Conservation (phyloP, 164 flowering plant species). For the Stephania cephalantha region DNA sequence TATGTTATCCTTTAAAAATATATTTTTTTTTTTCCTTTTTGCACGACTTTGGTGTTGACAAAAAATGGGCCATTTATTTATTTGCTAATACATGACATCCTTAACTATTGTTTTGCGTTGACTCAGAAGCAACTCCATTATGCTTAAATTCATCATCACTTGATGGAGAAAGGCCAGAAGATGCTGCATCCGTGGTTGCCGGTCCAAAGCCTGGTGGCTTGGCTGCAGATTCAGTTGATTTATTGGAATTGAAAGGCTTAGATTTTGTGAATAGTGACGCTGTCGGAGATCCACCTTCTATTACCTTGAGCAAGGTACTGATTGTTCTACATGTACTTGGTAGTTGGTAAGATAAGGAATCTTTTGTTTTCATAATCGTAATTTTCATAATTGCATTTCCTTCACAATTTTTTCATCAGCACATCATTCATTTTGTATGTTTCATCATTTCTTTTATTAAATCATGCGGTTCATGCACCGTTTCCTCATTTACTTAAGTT, state of each 20-base stretch:
- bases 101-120: slow-evolving; percentile 26
- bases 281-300: slow-evolving; percentile 15
- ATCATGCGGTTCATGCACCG: background rate
- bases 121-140: slow-evolving; percentile 27
- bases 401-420: background rate
- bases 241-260: slow-evolving; percentile 22
- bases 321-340: background rate
- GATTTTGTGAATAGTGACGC: slow-evolving; percentile 24
- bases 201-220: slow-evolving; percentile 16
- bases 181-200: slow-evolving; percentile 13
- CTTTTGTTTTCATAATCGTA: background rate
- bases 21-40: background rate
- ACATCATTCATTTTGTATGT: background rate
- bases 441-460: background rate
- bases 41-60: background rate
- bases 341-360: background rate
- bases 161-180: slow-evolving; percentile 22
- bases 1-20: background rate
- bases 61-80: slow-evolving; percentile 22
- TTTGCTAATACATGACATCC: slow-evolving; percentile 33
- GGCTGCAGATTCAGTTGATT: slow-evolving; percentile 19
- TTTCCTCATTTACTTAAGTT: background rate
- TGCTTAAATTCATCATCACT: slow-evolving; percentile 27
- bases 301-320: slow-evolving; percentile 35
- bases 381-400: background rate